Evolutionary conservation across 805 yeast species (phyloP).

Genomic region (Starmerella roubikii): DNA sequence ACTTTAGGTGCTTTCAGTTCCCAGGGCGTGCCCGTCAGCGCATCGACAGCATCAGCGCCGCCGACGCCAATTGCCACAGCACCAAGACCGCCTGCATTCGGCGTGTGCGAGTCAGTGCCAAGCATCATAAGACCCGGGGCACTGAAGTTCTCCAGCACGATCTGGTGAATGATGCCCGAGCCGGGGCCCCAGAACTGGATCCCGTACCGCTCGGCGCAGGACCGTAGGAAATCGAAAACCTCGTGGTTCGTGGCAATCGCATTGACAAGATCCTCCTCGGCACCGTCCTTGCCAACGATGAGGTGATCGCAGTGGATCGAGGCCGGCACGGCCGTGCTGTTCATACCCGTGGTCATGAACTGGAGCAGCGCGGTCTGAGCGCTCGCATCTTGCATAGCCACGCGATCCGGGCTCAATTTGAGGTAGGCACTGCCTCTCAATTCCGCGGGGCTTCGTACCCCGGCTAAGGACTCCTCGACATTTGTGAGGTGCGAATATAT

Average conservation of each 20-base stretch:
- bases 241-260: conserved; percentile 83
- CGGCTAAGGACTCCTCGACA: conserved; percentile 68
- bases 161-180: conserved; percentile 96
- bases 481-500: conserved; percentile 82
- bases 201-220: conserved; percentile 89
- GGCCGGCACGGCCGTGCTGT: conserved; percentile 78
- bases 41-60: conserved; percentile 99
- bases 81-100: conserved; percentile 98
- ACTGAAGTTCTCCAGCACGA: conserved; percentile 89
- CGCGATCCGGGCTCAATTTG: conserved; percentile 91
- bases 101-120: conserved; percentile 98
- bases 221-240: conserved; percentile 85
- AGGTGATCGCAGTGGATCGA: conserved; percentile 97
- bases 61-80: conserved; percentile 99
- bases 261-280: conserved; percentile 61
- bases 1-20: conserved; percentile 95
- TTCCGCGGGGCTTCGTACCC: conserved; percentile 34
- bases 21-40: conserved; percentile 94
- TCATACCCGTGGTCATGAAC: conserved; percentile 93
- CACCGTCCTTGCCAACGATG: conserved; percentile 93
- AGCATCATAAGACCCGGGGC: conserved; percentile 95
- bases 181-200: conserved; percentile 99
- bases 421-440: conserved; percentile 81
- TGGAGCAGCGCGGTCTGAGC: conserved; percentile 98
- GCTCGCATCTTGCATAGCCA: conserved; percentile 99